Evolutionary conservation across 768 basidiomycete genomes (phyloP).

Genomic region (Auricularia sp.): DNA sequence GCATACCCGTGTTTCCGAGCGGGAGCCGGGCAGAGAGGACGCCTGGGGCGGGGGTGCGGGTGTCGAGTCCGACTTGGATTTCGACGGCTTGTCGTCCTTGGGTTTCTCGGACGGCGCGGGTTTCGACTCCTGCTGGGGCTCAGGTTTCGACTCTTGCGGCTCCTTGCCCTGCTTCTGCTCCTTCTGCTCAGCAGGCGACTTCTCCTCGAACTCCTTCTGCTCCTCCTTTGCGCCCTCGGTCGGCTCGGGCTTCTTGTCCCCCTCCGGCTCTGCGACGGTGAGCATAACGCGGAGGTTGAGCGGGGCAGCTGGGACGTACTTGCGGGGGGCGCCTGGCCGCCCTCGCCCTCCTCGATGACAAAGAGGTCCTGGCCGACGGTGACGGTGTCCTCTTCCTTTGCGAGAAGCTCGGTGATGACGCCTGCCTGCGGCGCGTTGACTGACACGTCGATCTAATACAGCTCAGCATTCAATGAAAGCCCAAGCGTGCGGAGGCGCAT

Average conservation of each 20-base stretch:
- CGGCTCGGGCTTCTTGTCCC: constrained; percentile 15
- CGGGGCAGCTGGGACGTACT: constrained; percentile 22
- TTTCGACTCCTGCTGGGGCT: constrained; percentile 29
- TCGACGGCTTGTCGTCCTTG: constrained; percentile 13
- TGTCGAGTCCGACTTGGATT: constrained; percentile 5
- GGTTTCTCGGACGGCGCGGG: constrained; percentile 41
- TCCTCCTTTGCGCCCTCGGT: constrained; percentile 14
- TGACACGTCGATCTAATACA: constrained; percentile 81
- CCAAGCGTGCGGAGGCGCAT: constrained; percentile 10
- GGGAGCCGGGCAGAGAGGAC: constrained; percentile 32
- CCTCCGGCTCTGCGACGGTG: constrained; percentile 11
- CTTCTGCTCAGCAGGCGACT: constrained; percentile 12
- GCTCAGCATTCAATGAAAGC: neutral
- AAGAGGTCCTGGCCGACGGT: constrained; percentile 91
- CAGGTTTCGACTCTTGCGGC: constrained; percentile 1
- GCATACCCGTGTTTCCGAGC: constrained; percentile 78
- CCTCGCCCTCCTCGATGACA: constrained; percentile 77
- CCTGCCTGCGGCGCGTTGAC: constrained; percentile 89
- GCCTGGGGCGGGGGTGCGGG: constrained; percentile 24
- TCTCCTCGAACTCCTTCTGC: neutral
- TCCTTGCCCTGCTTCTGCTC: constrained; percentile 28
- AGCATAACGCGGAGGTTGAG: neutral
- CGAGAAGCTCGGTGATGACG: constrained; percentile 77
- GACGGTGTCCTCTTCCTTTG: constrained; percentile 89
- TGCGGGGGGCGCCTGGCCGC: constrained; percentile 22